Conservation (phyloP, 2,329 filamentous ascomycete species). For the Diaporthe nobilis region DNA sequence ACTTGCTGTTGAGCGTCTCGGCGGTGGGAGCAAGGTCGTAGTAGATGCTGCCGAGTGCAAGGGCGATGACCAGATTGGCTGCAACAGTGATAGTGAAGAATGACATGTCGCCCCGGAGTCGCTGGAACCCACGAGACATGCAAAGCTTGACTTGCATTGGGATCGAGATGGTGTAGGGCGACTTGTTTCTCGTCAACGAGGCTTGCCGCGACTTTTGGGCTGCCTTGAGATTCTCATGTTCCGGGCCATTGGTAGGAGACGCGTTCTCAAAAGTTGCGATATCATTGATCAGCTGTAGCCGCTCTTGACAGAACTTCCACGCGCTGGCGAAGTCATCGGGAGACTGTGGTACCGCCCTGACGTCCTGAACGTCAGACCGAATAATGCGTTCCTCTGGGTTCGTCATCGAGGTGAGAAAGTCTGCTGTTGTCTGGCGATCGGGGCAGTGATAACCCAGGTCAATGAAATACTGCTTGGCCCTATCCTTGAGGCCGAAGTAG, state of each 20-base stretch:
- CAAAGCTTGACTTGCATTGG: conserved; percentile 83
- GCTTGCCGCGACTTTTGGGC: conserved; percentile 46
- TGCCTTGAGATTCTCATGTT: conserved; percentile 71
- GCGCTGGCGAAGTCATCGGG: conserved; percentile 72
- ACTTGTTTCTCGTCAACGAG: conserved; percentile 66
- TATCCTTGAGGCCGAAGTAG: conserved; percentile 72
- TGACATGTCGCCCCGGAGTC: conserved; percentile 82
- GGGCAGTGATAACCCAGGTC: conserved; percentile 78
- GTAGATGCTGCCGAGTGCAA: conserved; percentile 86
- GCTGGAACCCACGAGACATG: conserved; percentile 83
- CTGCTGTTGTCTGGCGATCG: conserved; percentile 76
- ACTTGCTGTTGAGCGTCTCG: conserved; percentile 82
- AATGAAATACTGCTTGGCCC: conserved; percentile 76
- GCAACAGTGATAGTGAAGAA: conserved; percentile 78
- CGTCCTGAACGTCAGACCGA: conserved; percentile 68
- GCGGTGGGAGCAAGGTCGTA: conserved; percentile 78
- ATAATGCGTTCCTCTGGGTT: conserved; percentile 69
- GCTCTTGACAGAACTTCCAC: conserved; percentile 70
- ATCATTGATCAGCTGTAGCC: conserved; percentile 64
- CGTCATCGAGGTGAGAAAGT: conserved; percentile 81
- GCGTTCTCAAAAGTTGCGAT: conserved; percentile 68
- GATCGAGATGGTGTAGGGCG: conserved; percentile 87
- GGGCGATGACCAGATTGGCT: conserved; percentile 81
- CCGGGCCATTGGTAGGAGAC: conserved; percentile 68
- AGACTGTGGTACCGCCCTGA: conserved; percentile 64